Percentiles rank a stretch among this genome's conserved stretches.
Conservation (phyloP, 164 flowering plant genomes). For the Aristolochia contorta region DNA sequence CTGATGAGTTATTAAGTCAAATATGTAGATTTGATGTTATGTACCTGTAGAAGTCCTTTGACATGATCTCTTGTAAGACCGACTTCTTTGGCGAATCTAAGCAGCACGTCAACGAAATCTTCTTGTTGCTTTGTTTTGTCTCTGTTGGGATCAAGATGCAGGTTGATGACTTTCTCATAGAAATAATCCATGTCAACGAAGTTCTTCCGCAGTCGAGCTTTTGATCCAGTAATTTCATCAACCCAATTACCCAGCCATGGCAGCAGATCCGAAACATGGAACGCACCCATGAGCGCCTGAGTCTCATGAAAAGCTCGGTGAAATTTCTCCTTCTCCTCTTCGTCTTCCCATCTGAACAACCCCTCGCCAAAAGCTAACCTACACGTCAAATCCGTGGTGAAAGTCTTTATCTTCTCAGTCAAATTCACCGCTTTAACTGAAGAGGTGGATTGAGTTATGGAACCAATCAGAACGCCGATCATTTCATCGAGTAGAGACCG, state of each 20-base stretch:
- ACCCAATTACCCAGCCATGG: conserved; percentile 37
- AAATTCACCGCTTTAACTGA: no score
- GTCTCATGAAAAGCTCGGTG: conserved; percentile 9
- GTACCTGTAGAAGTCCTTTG: conserved; percentile 23
- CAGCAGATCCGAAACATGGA: conserved; percentile 24
- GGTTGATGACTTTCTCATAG: conserved; percentile 19
- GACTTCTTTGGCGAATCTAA: conserved; percentile 17
- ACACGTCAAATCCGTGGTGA: conserved; percentile 14
- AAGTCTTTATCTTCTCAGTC: conserved; percentile 10
- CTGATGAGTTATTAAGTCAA: no score
- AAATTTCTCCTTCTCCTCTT: conserved; percentile 5
- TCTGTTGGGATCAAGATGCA: conserved; percentile 15
- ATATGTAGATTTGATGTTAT: no score
- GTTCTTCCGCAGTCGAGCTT: conserved; percentile 13
- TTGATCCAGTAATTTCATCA: conserved; percentile 21
- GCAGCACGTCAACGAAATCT: conserved; percentile 31
- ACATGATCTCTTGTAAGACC: conserved; percentile 14
- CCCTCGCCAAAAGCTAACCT: conserved; percentile 25
- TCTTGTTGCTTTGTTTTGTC: conserved; percentile 14
- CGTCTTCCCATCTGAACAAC: conserved; percentile 8
- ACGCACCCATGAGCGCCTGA: conserved; percentile 11
- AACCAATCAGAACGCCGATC: neutral
- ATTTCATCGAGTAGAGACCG: neutral
- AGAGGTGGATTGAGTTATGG: neutral
- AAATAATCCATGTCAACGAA: conserved; percentile 21